Evolutionary conservation across 2,329 filamentous ascomycete species (phyloP), one percentile per base, ranked within the genome.

Genomic region (Exophiala calicioides): DNA sequence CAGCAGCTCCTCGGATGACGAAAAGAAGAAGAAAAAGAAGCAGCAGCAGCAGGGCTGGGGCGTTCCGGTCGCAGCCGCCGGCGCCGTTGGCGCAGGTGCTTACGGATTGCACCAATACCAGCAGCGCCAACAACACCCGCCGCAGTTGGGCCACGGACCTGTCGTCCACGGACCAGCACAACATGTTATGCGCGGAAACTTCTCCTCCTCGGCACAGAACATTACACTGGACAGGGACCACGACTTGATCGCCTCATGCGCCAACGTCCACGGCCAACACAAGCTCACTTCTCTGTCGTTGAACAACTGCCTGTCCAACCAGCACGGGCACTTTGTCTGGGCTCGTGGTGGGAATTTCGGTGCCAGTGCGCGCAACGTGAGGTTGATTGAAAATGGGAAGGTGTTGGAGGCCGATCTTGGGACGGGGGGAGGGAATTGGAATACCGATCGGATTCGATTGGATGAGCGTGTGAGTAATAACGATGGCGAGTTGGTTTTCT

Each of bases 381-480:
- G 48, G 33, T 29, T 59, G 27, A 18, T 48, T 4, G 53, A 56
- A 16, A 37, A 47, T 7, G 53, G 53, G 9, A 53, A 36, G 39
- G 48, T 59, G 18, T 32, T 59, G 23, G 49, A 57, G 27, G 55
- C 55, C 2, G 57, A 58, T 18, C 30, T 59, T 20, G 56, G 51
- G 4, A 51, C 50, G 12, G 57, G 57, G 7, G 43, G 36, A 24
- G 55, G 55, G 8, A 29, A 53, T 6, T 58, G 55, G 53, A 55
- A 51, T 24, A 27, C 33, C 29, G 61, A 62, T 43, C 55, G 52
- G 29, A 46, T 69, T 15, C 55, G 61, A 19, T 50, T 71, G 53
- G 63, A 70, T 56, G 68, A 71, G 54, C 57, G 62, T 32, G 68
- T 71, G 32, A 59, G 62, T 19, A 70, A 70, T 49, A 58, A 65